These are phyloP conservation scores for Cenococcum geophilum DNA, from an alignment of 495 filamentous ascomycete species.

Conservation along the genomic window DNA sequence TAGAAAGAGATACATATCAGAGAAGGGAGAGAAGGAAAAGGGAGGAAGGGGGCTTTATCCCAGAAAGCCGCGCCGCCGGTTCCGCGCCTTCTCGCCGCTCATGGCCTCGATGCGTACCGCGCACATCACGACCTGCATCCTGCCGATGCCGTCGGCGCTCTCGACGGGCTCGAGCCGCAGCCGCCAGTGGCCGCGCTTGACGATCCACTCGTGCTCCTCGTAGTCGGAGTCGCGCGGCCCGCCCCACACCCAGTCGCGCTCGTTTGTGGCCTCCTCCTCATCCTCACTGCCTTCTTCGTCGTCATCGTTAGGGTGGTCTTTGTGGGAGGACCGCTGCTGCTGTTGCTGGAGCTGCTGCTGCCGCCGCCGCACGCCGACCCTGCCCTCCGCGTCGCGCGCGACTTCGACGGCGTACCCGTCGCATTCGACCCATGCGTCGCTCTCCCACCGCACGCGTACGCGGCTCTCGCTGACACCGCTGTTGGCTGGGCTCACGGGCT, in stretches of 20 bases:
- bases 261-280: slow-evolving; percentile 20
- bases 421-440: slow-evolving; percentile 64
- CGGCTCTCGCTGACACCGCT: slow-evolving; percentile 64
- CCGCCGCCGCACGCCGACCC: slow-evolving; percentile 10
- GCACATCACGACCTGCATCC: slow-evolving; percentile 59
- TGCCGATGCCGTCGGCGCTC: slow-evolving; percentile 41
- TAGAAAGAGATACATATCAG: too few relatives aligned
- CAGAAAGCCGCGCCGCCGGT: slow-evolving; percentile 63
- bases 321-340: too few relatives aligned
- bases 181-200: slow-evolving; percentile 77
- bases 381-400: slow-evolving; percentile 13
- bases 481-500: slow-evolving; percentile 61
- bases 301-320: too few relatives aligned
- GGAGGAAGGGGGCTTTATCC: not conserved
- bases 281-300: slow-evolving; percentile 21
- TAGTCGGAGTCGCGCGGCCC: slow-evolving; percentile 25
- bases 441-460: slow-evolving; percentile 60
- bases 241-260: slow-evolving; percentile 26
- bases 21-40: too few relatives aligned
- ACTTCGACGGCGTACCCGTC: slow-evolving; percentile 48
- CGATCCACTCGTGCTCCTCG: slow-evolving; percentile 55
- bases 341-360: too few relatives aligned
- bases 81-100: slow-evolving; percentile 61
- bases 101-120: slow-evolving; percentile 78
- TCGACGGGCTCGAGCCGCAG: slow-evolving; percentile 54